Base-by-base conservation (phyloP, 805 yeast genomes). In the Suhomyces prunicola region DNA sequence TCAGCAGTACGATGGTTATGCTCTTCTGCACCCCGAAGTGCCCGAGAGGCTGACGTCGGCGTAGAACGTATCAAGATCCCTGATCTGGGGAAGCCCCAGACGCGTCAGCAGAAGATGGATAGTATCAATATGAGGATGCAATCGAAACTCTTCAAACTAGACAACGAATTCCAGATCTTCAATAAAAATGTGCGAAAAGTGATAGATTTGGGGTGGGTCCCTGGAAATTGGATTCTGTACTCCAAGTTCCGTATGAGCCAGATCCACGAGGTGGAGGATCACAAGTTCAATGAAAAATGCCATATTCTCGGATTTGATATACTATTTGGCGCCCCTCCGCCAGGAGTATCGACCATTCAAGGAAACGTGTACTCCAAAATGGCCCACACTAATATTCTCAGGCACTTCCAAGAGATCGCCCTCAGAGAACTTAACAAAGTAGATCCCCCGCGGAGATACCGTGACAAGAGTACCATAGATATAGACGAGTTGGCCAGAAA, bases 311-410 rank as follows among this genome's bases (percentile, higher is more conserved):
- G 78, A 27, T 62, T 72, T 51, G 80, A 94, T 69, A 76, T 94
- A 33, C 74, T 93, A 19, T 87, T 89, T 6, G 81, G 85, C 50
- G 77, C 79, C 15, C 97, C 97, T 0, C 96, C 97, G 0, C 62
- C 65, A 3, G 97, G 97, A 1, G 89, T 87, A 0, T 80, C 87
- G 7, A 72, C 92, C 0, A 78, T 92, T 50, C 98, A 94, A 64
- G 98, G 96, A 0, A 90, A 92, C 63, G 87, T 93, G n/a, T 73
- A 88, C 41, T 83, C 90, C 35, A 77, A 77, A 57, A 67, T 67
- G 42, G 53, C 72, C 5, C 74, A 68, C 10, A 44, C 57, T 3
- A 56, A 58, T 12, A 64, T 70, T 1, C 35, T 50, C 15, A 55
- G 63, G 8, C 69, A 65, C 55, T 70, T 71, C 52, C 64, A 62